A percentile compares a stretch with the other conserved stretches of the same genome.
These are phyloP conservation scores for Spizellomyces punctatus DNA, from an alignment of 192 early-diverging fungal species.

Conservation along the genomic window DNA sequence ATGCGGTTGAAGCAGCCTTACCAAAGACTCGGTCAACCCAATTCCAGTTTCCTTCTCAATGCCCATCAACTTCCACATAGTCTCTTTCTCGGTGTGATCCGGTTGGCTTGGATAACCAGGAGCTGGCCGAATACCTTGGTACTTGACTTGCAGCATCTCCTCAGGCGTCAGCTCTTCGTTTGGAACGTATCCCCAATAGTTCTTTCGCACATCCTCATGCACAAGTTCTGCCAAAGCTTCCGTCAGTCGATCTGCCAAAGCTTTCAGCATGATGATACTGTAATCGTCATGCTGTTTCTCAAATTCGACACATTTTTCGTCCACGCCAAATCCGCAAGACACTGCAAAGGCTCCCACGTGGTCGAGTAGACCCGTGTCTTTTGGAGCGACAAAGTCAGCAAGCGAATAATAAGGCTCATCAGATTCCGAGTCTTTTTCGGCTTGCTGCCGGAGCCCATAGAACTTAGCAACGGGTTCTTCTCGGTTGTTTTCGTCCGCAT, in stretches of 20 bases:
- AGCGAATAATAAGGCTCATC: conserved; percentile 85
- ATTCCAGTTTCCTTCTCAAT: conserved; percentile 82
- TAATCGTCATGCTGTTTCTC: conserved; percentile 87
- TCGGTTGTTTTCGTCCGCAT: conserved; percentile 63
- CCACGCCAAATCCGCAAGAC: conserved; percentile 86
- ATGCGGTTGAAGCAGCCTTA: conserved; percentile 15
- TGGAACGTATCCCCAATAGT: conserved; percentile 86
- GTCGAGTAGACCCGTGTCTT: conserved; percentile 70
- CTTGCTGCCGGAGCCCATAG: conserved; percentile 87
- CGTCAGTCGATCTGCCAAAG: conserved; percentile 90
- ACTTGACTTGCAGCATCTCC: conserved; percentile 89
- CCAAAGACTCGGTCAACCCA: conserved; percentile 84
- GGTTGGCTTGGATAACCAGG: conserved; percentile 95
- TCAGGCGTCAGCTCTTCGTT: conserved; percentile 75
- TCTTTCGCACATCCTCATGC: conserved; percentile 86
- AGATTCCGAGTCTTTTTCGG: conserved; percentile 80
- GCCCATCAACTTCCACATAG: conserved; percentile 89
- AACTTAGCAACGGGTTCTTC: conserved; percentile 62
- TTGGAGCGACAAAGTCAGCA: conserved; percentile 91
- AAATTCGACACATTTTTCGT: conserved; percentile 82
- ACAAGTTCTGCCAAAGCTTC: conserved; percentile 90
- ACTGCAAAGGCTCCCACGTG: conserved; percentile 92
- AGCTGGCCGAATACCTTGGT: conserved; percentile 93
- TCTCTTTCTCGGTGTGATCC: conserved; percentile 91
- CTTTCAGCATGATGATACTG: conserved; percentile 92